Conservation (phyloP, 176 grass and related monocot species). For the Zea luxurians region DNA sequence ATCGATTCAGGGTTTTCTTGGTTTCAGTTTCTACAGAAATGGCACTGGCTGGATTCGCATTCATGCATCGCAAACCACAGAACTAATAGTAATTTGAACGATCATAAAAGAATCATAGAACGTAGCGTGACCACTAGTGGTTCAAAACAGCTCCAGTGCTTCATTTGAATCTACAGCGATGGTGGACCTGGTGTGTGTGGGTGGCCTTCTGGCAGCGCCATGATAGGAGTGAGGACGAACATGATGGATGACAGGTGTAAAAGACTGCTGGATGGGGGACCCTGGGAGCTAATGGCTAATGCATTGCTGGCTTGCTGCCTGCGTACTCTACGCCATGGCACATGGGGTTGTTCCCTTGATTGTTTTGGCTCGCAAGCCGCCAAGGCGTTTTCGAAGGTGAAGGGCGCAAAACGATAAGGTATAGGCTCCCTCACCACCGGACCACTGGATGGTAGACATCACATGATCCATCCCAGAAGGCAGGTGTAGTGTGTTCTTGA, state of each 20-base stretch:
- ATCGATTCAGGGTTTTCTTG: not conserved
- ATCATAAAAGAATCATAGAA: not conserved
- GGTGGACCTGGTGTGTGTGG: constrained; percentile 19
- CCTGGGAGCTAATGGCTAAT: not conserved
- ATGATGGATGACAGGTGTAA: constrained; percentile 36
- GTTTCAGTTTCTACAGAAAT: not conserved
- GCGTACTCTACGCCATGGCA: constrained; percentile 41
- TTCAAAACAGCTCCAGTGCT: not conserved
- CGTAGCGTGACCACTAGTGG: not conserved
- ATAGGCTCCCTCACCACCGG: not conserved
- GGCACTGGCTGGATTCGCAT: not conserved
- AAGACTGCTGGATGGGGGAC: constrained; percentile 29
- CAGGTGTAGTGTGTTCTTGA: not conserved
- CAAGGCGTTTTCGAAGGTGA: not conserved
- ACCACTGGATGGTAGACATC: not conserved
- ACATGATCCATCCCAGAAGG: not conserved
- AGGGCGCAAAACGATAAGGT: not conserved
- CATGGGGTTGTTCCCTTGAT: constrained; percentile 52
- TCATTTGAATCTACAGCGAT: constrained; percentile 2
- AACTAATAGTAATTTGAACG: not conserved
- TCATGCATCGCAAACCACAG: not conserved
- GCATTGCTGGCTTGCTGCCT: not conserved
- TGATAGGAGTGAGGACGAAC: constrained; percentile 23
- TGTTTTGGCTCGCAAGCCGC: constrained; percentile 2
- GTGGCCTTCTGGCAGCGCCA: not conserved